These are phyloP conservation scores for Kodamaea sp. DNA, from an alignment of 1,139 yeast genomes.

Conservation along the genomic window DNA sequence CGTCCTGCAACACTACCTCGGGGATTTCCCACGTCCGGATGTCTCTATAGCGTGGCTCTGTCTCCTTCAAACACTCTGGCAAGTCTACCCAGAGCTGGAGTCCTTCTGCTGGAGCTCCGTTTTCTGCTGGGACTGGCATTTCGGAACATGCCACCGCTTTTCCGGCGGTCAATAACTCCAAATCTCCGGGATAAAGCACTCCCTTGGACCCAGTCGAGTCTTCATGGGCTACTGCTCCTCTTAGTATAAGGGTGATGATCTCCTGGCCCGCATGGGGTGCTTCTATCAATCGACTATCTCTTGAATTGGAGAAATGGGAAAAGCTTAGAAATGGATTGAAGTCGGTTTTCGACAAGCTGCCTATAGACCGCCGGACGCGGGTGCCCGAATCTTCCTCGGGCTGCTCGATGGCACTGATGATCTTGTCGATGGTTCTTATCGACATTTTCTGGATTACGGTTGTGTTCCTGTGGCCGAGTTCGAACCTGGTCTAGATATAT, in stretches of 20 bases:
- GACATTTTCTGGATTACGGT: too few relatives aligned
- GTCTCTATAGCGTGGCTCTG: constrained; percentile 81
- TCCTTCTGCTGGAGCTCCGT: constrained; percentile 63
- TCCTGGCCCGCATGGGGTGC: constrained; percentile 95
- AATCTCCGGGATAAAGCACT: constrained; percentile 76
- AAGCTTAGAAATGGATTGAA: constrained; percentile 84
- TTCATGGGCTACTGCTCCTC: constrained; percentile 85
- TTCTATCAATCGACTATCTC: constrained; percentile 71
- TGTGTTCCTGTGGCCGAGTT: too few relatives aligned
- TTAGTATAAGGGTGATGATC: constrained; percentile 72
- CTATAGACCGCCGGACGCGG: constrained; percentile 77
- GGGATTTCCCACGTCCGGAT: constrained; percentile 74
- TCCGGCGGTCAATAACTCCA: constrained; percentile 96
- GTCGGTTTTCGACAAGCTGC: constrained; percentile 63
- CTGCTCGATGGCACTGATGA: constrained; percentile 69
- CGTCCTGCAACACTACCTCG: constrained; percentile 59
- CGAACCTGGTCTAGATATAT: too few relatives aligned
- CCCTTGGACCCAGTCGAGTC: constrained; percentile 89
- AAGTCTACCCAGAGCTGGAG: constrained; percentile 92
- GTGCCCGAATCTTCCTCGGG: constrained; percentile 93
- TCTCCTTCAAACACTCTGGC: constrained; percentile 66
- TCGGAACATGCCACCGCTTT: constrained; percentile 85
- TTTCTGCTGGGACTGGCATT: constrained; percentile 70
- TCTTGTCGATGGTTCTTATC: constrained; percentile 56
- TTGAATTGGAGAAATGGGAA: constrained; percentile 64